These are phyloP conservation scores for Lichtheimia corymbifera DNA, from an alignment of 371 early-diverging fungal species.

Conservation along the genomic window DNA sequence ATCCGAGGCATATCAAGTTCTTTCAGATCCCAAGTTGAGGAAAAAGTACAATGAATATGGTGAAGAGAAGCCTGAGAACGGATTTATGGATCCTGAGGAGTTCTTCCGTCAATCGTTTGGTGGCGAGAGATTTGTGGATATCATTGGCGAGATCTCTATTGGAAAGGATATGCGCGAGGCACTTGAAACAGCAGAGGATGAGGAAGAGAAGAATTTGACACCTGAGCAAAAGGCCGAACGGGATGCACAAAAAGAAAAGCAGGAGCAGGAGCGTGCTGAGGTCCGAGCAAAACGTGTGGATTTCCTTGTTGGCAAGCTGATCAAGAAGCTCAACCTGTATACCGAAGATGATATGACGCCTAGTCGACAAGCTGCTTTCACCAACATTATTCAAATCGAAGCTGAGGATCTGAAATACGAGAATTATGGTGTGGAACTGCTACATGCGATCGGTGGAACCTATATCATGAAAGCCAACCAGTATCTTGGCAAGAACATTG, in stretches of 20 bases:
- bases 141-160: constrained; percentile 97
- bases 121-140: constrained; percentile 90
- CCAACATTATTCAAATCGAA: constrained; percentile 69
- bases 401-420: constrained; percentile 87
- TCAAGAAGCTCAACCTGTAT: constrained; percentile 76
- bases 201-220: constrained; percentile 41
- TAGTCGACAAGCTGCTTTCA: constrained; percentile 61
- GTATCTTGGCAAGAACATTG: constrained; percentile 69
- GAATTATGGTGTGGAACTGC: constrained; percentile 88
- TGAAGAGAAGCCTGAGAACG: constrained; percentile 69
- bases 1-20: constrained; percentile 92
- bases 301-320: constrained; percentile 69
- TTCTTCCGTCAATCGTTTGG: constrained; percentile 96
- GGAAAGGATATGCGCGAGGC: constrained; percentile 88
- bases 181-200: constrained; percentile 59
- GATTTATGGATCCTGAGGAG: constrained; percentile 88
- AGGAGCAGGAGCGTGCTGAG: constrained; percentile 42
- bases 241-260: constrained; percentile 45
- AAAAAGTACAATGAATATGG: constrained; percentile 87
- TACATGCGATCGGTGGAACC: constrained; percentile 90
- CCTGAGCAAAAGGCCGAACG: constrained; percentile 65
- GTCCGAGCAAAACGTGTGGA: constrained; percentile 74
- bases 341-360: constrained; percentile 62
- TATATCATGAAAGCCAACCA: constrained; percentile 87
- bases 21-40: constrained; percentile 86